Conservation (phyloP, 73 alveolate genomes). For the Loxodes magnus region DNA sequence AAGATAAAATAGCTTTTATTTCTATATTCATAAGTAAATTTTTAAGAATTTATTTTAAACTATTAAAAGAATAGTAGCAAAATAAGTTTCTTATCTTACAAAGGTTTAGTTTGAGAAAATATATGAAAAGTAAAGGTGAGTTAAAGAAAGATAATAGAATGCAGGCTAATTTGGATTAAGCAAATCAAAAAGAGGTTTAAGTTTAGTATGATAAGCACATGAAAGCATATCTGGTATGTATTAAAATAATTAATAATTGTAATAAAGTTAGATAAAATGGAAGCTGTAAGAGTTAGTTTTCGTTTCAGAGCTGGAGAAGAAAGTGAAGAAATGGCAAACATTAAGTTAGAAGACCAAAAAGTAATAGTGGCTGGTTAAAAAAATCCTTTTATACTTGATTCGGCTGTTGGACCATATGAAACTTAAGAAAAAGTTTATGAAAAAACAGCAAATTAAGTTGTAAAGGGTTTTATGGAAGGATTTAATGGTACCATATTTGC, state of each 20-base stretch:
- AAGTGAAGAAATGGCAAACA: not conserved
- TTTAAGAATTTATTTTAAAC: too few species aligned
- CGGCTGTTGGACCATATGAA: slow-evolving; percentile 12
- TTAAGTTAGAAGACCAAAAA: not conserved
- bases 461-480: slow-evolving; percentile 41
- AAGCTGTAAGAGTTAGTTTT: not conserved
- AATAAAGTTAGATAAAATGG: not conserved
- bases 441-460: slow-evolving; percentile 26
- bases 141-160: not conserved
- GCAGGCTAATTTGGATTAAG: not conserved
- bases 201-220: not conserved
- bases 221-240: not conserved
- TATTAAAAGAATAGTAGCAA: too few species aligned
- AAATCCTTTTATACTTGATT: slow-evolving; percentile 1
- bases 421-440: slow-evolving; percentile 17
- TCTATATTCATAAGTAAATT: too few species aligned
- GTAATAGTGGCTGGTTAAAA: not conserved
- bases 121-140: too few species aligned
- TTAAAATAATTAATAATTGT: not conserved
- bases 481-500: slow-evolving; percentile 68
- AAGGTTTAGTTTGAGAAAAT: too few species aligned
- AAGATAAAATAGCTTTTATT: too few species aligned
- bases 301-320: not conserved
- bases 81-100: too few species aligned
- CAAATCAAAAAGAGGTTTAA: not conserved